Evolutionary conservation across 768 basidiomycete genomes (phyloP).

Genomic region (Imleria badia): DNA sequence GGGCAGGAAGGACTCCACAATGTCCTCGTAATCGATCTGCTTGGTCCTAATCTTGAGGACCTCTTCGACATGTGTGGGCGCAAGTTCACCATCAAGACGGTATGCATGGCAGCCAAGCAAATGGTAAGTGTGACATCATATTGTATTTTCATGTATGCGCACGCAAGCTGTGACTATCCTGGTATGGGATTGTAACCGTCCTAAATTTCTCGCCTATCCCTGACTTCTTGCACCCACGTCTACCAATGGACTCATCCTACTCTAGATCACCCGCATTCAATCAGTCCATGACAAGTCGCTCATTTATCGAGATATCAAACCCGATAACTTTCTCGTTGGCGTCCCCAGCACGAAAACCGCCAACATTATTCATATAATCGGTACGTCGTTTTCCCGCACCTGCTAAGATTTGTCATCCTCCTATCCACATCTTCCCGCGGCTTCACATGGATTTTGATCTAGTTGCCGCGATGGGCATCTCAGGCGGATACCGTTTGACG

Average conservation of each 20-base stretch:
- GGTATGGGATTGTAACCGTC: background rate
- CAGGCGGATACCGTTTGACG: background rate
- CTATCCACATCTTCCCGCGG: background rate
- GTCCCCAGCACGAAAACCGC: constrained; percentile 89
- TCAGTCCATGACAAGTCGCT: constrained; percentile 98
- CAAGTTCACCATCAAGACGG: constrained; percentile 97
- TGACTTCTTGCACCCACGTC: background rate
- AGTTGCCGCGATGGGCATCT: background rate
- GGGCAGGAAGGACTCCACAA: constrained; percentile 99
- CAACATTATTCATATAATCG: constrained; percentile 84
- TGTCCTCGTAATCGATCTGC: constrained; percentile 88
- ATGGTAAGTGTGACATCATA: constrained; percentile 64
- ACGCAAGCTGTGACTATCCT: background rate
- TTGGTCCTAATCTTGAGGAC: constrained; percentile 98
- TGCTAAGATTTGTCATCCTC: constrained; percentile 7
- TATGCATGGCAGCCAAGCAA: constrained; percentile 98
- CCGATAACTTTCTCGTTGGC: constrained; percentile 98
- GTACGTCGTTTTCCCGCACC: constrained; percentile 42
- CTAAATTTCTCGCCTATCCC: constrained; percentile 1
- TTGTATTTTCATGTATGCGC: background rate
- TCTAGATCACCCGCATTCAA: constrained; percentile 91
- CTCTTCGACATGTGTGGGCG: constrained; percentile 99
- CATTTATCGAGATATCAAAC: constrained; percentile 99
- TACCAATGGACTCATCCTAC: constrained; percentile 6
- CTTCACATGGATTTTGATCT: background rate